Evolutionary conservation across 2,329 filamentous ascomycete genomes (phyloP).

Genomic region (Emmonsia crescens): DNA sequence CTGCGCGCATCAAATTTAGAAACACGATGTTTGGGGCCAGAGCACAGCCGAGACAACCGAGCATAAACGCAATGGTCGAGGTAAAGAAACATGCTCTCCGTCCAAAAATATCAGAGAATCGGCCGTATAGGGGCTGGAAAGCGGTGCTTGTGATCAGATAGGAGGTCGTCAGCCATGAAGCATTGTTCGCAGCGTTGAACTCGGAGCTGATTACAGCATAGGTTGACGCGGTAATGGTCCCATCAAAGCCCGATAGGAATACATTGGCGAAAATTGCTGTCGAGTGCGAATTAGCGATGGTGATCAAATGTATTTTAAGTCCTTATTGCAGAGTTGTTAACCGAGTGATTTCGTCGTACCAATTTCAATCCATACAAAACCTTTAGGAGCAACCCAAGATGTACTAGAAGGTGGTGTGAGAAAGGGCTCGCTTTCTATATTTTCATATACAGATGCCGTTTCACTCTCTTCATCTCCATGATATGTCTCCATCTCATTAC

Average conservation of each 20-base stretch:
- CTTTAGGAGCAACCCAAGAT: slow-evolving; percentile 40
- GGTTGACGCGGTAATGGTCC: slow-evolving; percentile 36
- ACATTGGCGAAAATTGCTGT: slow-evolving; percentile 53
- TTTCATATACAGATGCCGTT: slow-evolving; percentile 1
- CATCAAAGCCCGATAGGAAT: slow-evolving; percentile 47
- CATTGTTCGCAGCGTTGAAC: slow-evolving; percentile 36
- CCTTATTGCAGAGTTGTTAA: not conserved
- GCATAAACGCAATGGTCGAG: slow-evolving; percentile 51
- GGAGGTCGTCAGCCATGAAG: slow-evolving; percentile 46
- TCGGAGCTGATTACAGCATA: slow-evolving; percentile 39
- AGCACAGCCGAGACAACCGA: slow-evolving; percentile 59
- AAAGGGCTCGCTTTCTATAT: slow-evolving; percentile 19
- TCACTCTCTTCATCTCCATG: not conserved
- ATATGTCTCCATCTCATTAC: not conserved
- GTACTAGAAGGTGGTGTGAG: slow-evolving; percentile 9
- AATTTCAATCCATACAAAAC: slow-evolving; percentile 49
- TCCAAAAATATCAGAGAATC: slow-evolving; percentile 62
- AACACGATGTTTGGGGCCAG: slow-evolving; percentile 55
- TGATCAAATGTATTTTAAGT: not conserved
- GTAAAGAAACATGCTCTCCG: slow-evolving; percentile 49
- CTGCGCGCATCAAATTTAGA: slow-evolving; percentile 58
- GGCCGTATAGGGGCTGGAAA: slow-evolving; percentile 62
- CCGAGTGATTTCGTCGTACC: slow-evolving; percentile 23
- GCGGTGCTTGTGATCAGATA: slow-evolving; percentile 55
- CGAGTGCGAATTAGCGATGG: not conserved